phyloP scores from a whole-genome alignment of 2,329 filamentous ascomycete genomes.

The Lasiodiplodia hormozganensis region DNA sequence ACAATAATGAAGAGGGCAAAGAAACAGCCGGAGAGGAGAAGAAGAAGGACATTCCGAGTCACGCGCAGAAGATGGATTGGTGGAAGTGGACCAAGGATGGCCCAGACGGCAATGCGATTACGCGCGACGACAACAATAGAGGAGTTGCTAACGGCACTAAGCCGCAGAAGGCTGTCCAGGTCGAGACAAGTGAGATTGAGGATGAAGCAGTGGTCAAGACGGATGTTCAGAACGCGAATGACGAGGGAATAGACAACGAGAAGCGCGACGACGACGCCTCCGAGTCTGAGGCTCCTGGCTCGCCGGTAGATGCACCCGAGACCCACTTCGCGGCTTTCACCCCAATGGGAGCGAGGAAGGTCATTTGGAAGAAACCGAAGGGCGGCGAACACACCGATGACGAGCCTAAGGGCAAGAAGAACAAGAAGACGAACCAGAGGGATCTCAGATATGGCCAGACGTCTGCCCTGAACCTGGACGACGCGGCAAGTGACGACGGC shows the following conservation, averaged over 20 bases:
- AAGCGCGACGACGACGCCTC: background rate
- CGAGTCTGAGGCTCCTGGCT: constrained; percentile 3
- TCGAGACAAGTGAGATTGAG: background rate
- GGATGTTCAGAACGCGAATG: background rate
- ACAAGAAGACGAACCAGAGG: background rate
- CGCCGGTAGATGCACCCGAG: constrained; percentile 38
- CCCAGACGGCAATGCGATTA: constrained; percentile 7
- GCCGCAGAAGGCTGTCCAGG: background rate
- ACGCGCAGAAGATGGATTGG: background rate
- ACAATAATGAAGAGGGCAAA: background rate
- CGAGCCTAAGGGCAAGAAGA: constrained; percentile 26
- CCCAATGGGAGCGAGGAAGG: constrained; percentile 3
- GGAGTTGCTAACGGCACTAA: background rate
- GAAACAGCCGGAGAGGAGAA: background rate
- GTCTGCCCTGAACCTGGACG: constrained; percentile 39
- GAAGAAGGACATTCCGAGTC: background rate
- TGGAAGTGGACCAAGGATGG: constrained; percentile 23
- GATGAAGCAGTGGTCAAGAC: background rate
- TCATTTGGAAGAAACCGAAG: background rate
- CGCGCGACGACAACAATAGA: background rate
- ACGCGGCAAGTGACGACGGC: constrained; percentile 26
- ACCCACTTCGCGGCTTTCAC: constrained; percentile 10
- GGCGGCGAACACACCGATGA: constrained; percentile 5
- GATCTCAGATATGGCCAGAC: constrained; percentile 25
- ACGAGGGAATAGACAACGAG: background rate